Evolutionary conservation across 2,329 filamentous ascomycete genomes (phyloP), one percentile per base, ranked within the genome.

Genomic region (Penicillium sp.): DNA sequence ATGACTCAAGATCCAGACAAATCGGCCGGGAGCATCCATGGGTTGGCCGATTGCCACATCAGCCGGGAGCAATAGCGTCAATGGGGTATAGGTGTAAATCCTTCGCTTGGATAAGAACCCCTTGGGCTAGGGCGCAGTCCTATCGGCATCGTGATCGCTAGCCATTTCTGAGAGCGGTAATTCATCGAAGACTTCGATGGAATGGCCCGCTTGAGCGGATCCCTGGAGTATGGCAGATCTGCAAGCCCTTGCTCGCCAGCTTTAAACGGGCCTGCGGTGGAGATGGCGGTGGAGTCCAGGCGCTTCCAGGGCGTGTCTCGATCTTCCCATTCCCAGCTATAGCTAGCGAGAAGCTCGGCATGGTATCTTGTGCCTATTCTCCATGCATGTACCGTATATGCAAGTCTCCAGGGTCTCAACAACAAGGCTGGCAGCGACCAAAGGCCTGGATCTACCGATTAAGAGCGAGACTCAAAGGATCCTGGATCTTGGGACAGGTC

Each of bases 1-100:
- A 61, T 66, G 58, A 61, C 55, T 62, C 58, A 59, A 52, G 56
- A 57, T 53, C 62, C 55, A 63, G 56, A 57, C 56, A 54, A 43
- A 20, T 48, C 45, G 52, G 46, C 39, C 43, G 56, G 44, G 56
- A 64, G 46, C 56, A 61, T 58, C 62, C 63, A 64, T 49, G 59
- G 62, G 55, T 61, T 52, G 48, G 48, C 56, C 23, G 39, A 18
- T 63, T 57, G 51, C 55, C 58, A 63, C 51, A 44, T 44, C 29
- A 40, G 27, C 45, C 32, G 26, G 17, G 39, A 20, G 15, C 24
- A 42, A 20, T 30, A 7, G 24, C 24, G 18, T 23, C 26, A 36
- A 43, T 34, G 44, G 51, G 51, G 45, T 46, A 52, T 42, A 45
- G 51, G 51, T 47, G 26, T 21, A 13, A n/a, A 42, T 15, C 37